Evolutionary conservation across 2,329 filamentous ascomycete species (phyloP).

Genomic region (Paraphaeosphaeria sporulosa): DNA sequence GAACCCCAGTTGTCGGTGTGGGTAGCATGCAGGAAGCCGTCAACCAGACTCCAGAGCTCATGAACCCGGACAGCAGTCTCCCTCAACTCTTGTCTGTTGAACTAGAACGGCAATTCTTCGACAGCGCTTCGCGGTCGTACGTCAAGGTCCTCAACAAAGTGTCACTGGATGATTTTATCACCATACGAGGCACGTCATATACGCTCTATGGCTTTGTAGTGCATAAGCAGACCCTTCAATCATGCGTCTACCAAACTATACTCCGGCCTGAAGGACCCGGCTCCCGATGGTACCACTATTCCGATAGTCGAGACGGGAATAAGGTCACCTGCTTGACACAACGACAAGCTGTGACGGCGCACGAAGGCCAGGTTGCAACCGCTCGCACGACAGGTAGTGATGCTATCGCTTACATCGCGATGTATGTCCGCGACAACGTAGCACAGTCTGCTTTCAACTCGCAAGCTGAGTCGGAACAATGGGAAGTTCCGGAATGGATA

Average conservation of each 20-base stretch:
- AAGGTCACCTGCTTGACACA: constrained; percentile 64
- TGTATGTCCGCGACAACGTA: constrained; percentile 64
- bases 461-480: constrained; percentile 54
- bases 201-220: constrained; percentile 67
- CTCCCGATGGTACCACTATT: constrained; percentile 66
- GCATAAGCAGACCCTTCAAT: constrained; percentile 66
- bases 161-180: constrained; percentile 62
- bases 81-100: constrained; percentile 63
- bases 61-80: constrained; percentile 36
- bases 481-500: constrained; percentile 56
- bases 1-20: constrained; percentile 45
- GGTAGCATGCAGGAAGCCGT: constrained; percentile 54
- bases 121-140: constrained; percentile 63
- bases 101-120: constrained; percentile 64
- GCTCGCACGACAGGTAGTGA: constrained; percentile 53
- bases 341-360: constrained; percentile 61
- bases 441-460: constrained; percentile 48
- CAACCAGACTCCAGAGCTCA: constrained; percentile 38
- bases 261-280: constrained; percentile 64
- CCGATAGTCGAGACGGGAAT: constrained; percentile 61
- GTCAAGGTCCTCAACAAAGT: constrained; percentile 64
- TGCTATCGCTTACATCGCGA: constrained; percentile 61
- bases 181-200: constrained; percentile 58
- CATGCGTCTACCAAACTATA: constrained; percentile 66
- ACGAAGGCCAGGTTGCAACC: constrained; percentile 56